These are phyloP conservation scores for Paxillus rubicundulus DNA, from an alignment of 768 basidiomycete genomes.

Conservation along the genomic window DNA sequence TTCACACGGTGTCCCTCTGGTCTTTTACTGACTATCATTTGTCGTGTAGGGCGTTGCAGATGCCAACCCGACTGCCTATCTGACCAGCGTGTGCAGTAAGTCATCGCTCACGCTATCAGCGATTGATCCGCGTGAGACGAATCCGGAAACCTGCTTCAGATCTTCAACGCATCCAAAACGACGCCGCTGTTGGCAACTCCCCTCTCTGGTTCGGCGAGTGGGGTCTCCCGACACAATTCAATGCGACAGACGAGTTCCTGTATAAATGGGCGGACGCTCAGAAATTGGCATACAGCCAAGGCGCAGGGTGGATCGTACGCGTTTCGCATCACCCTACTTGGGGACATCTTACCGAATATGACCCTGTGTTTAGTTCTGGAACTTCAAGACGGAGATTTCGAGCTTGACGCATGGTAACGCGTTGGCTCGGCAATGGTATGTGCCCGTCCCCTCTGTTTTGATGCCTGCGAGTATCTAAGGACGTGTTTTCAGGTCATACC, in stretches of 20 bases:
- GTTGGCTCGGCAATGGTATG: slow-evolving; percentile 53
- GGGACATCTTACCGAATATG: background rate
- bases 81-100: slow-evolving; percentile 69
- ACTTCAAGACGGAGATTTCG: slow-evolving; percentile 69
- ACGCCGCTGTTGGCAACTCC: slow-evolving; percentile 42
- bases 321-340: background rate
- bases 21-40: slow-evolving; percentile 3
- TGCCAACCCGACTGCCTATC: slow-evolving; percentile 60
- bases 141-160: slow-evolving; percentile 38
- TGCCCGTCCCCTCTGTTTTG: background rate
- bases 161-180: slow-evolving; percentile 51
- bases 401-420: slow-evolving; percentile 38
- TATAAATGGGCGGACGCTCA: slow-evolving; percentile 73
- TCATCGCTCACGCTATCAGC: slow-evolving; percentile 4
- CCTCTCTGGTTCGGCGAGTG: slow-evolving; percentile 62
- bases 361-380: slow-evolving; percentile 52
- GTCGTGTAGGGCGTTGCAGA: slow-evolving; percentile 62
- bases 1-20: background rate
- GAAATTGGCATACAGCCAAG: slow-evolving; percentile 59
- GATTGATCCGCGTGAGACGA: background rate
- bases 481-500: slow-evolving; percentile 53
- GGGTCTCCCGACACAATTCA: slow-evolving; percentile 63
- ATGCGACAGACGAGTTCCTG: slow-evolving; percentile 61
- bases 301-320: slow-evolving; percentile 67
- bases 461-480: background rate